These are phyloP conservation scores for Sphaerostilbella broomeana DNA, from an alignment of 2,329 filamentous ascomycete genomes.

Conservation along the genomic window DNA sequence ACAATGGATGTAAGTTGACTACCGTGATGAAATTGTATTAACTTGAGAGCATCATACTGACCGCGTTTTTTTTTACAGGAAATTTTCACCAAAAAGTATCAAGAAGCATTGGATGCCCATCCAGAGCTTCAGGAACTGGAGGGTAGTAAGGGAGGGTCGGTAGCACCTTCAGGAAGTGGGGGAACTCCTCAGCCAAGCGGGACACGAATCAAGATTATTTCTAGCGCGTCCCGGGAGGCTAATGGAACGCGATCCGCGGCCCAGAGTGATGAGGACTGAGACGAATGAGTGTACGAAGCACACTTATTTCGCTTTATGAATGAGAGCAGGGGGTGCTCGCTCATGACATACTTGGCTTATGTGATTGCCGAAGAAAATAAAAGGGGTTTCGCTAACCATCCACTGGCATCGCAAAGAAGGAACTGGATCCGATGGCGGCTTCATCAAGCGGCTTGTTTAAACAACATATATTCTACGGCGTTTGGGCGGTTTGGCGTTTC, in stretches of 20 bases:
- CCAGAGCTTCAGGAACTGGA: constrained; percentile 50
- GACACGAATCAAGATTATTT: constrained; percentile 65
- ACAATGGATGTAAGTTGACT: constrained; percentile 69
- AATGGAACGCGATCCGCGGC: constrained; percentile 34
- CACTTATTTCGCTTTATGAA: constrained; percentile 1
- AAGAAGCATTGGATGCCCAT: constrained; percentile 47
- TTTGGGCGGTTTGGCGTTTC: constrained; percentile 18
- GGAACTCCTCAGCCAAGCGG: constrained; percentile 59
- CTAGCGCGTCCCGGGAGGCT: constrained; percentile 31
- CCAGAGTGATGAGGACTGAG: constrained; percentile 49
- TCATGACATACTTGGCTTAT: constrained; percentile 5
- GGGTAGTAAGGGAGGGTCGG: constrained; percentile 31
- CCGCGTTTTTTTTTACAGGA: constrained; percentile 34
- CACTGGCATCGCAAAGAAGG: constrained; percentile 8
- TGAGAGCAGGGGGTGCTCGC: constrained; percentile 2
- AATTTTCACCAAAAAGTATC: constrained; percentile 48
- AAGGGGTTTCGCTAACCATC: constrained; percentile 12
- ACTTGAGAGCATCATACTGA: not conserved
- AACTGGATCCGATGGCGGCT: not conserved
- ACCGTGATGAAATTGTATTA: not conserved
- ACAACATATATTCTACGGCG: constrained; percentile 20
- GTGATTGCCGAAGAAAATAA: constrained; percentile 6
- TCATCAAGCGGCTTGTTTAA: constrained; percentile 16
- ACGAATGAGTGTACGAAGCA: constrained; percentile 6
- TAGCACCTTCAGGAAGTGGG: constrained; percentile 48